Evolutionary conservation across 2,329 filamentous ascomycete genomes (phyloP).

Genomic region (Ceratocystis destructans): DNA sequence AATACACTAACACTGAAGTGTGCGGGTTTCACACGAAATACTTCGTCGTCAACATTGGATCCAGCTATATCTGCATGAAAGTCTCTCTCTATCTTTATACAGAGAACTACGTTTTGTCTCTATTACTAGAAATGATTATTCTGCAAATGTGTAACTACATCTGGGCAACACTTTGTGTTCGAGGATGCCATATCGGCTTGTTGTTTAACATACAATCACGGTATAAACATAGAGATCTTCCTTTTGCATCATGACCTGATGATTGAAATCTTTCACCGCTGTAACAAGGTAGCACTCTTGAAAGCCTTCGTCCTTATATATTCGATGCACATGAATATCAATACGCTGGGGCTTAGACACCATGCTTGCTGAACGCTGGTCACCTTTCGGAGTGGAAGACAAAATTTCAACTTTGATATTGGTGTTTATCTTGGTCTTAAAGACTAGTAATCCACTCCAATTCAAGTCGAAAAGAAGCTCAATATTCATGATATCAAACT

Average conservation of each 20-base stretch:
- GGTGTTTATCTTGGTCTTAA: not conserved
- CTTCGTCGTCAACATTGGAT: not conserved
- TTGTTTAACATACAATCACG: not conserved
- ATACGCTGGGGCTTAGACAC: too few species aligned
- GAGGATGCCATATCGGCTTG: not conserved
- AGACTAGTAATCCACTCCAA: not conserved
- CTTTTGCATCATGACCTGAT: not conserved
- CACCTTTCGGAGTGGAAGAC: not conserved
- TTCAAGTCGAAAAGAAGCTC: too few species aligned
- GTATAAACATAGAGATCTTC: not conserved
- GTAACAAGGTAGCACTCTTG: not conserved
- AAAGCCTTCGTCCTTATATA: not conserved
- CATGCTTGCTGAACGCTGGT: too few species aligned
- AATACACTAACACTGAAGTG: slow-evolving; percentile 18
- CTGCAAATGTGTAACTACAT: not conserved
- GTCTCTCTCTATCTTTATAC: not conserved
- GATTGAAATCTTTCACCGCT: not conserved
- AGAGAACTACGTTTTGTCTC: not conserved
- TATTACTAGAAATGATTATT: too few species aligned
- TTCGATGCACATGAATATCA: too few species aligned
- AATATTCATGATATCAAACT: too few species aligned
- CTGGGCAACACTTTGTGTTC: not conserved
- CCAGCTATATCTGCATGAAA: not conserved
- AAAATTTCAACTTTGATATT: not conserved
- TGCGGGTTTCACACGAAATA: not conserved